Base-by-base conservation (phyloP, 2,329 filamentous ascomycete genomes). In the Scedosporium minutisporum region DNA sequence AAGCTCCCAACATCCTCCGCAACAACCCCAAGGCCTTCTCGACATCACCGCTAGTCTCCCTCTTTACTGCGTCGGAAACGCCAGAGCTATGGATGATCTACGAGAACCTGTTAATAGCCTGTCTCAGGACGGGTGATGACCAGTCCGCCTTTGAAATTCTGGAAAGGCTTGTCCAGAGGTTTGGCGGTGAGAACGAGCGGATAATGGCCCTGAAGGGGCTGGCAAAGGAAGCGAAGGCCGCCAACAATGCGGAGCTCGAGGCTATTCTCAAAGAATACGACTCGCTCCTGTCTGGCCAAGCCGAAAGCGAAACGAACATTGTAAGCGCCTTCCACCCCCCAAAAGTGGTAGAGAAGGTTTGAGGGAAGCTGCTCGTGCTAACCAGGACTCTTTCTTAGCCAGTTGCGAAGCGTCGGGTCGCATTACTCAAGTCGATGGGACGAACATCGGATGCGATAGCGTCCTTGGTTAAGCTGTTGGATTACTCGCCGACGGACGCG, bases 61-160 rank as follows among this genome's bases (percentile, higher is more conserved):
- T 87, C 3, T 80, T 85, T 68, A 77, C 81, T 1, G 75, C 81
- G 1, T 73, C 82, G 33, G 93, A 97, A 72, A 87, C 87, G 0
- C 81, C 89, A 62, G 91, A 96, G 67, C 81, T 90, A 71, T 97
- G 93, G 92, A 83, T 83, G 16, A 85, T 85, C 53, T 90, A 95
- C 74, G 93, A 97, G 76, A 95, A 96, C 71, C 82, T 97, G 18
- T 79, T 97, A 67, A 78, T 95, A 41, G 86, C 91, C 33, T 95
- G 90, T 70, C 82, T 99, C 44, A 88, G 90, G 60, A 92, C 90
- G 0, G 89, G 90, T 62, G 90, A 97, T 73, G 88, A 96, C 68
- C 78, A 85, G 66, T 85, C 90, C 25, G 95, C 95, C 25, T 85
- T 86, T 66, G 74, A 86, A 68, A 90, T 90, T 71, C 81, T 97